Conservation (phyloP, 2,329 filamentous ascomycete species). For the Pseudogymnoascus destructans region DNA sequence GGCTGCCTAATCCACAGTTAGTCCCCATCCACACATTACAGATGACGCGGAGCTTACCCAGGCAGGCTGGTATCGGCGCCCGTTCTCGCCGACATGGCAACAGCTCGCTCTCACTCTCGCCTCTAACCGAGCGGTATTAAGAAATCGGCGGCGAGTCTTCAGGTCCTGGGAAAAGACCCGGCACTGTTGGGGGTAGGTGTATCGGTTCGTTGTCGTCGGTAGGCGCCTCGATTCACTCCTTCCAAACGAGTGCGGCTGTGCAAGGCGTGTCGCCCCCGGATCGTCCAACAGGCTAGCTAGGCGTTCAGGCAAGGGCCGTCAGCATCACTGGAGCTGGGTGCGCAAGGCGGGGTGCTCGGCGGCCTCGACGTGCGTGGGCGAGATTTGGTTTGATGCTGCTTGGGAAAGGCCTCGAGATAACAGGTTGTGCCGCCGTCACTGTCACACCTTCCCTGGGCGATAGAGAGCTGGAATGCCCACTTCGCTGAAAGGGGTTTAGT, state of each 20-base stretch:
- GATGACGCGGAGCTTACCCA: slow-evolving; percentile 35
- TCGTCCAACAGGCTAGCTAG: slow-evolving; percentile 5
- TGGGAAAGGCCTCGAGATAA: neutral
- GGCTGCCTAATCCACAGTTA: slow-evolving; percentile 44
- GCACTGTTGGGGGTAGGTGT: neutral
- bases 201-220: neutral
- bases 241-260: slow-evolving; percentile 11
- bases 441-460: slow-evolving; percentile 9
- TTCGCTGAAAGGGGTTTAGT: slow-evolving; percentile 3
- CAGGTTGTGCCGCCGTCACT: slow-evolving; percentile 1
- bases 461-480: slow-evolving; percentile 2
- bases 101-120: neutral
- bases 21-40: slow-evolving; percentile 11
- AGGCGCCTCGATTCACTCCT: neutral
- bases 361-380: neutral
- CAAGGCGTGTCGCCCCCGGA: slow-evolving; percentile 6
- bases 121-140: neutral
- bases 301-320: neutral
- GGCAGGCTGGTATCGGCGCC: slow-evolving; percentile 48
- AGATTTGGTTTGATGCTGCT: slow-evolving; percentile 2
- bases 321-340: neutral
- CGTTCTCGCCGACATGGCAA: slow-evolving; percentile 23
- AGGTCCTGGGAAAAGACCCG: neutral
- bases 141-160: neutral
- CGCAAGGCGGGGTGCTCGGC: neutral